These are phyloP conservation scores for Hortiboletus rubellus DNA, from an alignment of 1,284 basidiomycete species.

Conservation along the genomic window DNA sequence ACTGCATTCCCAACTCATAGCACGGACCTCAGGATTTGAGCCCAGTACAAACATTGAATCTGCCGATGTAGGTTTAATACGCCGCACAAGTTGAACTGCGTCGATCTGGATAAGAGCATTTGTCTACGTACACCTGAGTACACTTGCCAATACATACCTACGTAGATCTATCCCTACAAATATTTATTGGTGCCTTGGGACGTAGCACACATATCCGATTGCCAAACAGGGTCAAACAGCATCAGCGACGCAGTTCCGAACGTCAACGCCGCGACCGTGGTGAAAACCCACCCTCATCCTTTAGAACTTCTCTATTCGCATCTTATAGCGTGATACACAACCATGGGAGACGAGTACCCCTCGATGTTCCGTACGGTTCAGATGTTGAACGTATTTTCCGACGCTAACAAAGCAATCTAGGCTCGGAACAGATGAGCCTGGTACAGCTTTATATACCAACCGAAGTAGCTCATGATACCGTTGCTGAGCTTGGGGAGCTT, in stretches of 20 bases:
- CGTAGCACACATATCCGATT: background rate
- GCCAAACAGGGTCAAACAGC: conserved; percentile 31
- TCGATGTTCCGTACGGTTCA: conserved; percentile 72
- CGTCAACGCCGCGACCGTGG: too few relatives aligned
- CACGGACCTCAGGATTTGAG: background rate
- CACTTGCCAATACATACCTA: background rate
- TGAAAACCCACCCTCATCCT: background rate
- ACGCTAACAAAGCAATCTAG: conserved; percentile 41
- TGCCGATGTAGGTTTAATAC: background rate
- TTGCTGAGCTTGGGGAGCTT: conserved; percentile 93
- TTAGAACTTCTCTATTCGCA: background rate
- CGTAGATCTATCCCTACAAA: too few relatives aligned
- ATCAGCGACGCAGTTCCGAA: too few relatives aligned
- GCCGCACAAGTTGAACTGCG: background rate
- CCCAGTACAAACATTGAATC: background rate
- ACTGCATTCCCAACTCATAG: conserved; percentile 17
- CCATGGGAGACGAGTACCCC: conserved; percentile 76
- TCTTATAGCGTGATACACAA: conserved; percentile 1
- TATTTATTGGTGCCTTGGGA: background rate
- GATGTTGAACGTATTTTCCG: background rate
- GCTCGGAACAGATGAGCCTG: conserved; percentile 96
- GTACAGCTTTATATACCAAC: conserved; percentile 98
- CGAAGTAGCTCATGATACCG: conserved; percentile 96
- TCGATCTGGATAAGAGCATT: background rate
- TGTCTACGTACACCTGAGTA: background rate